phyloP scores from a whole-genome alignment of 1,284 basidiomycete species.

The Xerocomus cyaneibrunnescens region DNA sequence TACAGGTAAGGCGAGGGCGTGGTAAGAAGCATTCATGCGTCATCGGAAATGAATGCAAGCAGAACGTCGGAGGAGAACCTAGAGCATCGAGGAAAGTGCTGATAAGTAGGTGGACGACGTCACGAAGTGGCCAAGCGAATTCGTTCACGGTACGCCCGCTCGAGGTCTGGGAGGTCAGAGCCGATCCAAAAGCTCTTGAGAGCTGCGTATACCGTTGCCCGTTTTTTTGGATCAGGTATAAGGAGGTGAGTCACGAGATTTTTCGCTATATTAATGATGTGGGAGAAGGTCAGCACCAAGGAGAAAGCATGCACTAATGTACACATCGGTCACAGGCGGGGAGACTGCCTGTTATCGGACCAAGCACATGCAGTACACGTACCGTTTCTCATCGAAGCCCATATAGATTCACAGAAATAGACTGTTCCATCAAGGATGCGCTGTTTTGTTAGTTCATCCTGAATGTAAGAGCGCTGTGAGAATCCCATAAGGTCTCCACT shows the following conservation, averaged over 20 bases:
- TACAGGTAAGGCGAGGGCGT: neutral
- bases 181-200: constrained; percentile 63
- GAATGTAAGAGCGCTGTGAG: constrained; percentile 49
- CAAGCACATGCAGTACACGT: constrained; percentile 24
- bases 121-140: constrained; percentile 36
- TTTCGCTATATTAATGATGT: constrained; percentile 44
- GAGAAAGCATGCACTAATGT: neutral
- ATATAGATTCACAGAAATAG: constrained; percentile 52
- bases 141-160: constrained; percentile 56
- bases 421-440: constrained; percentile 64
- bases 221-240: constrained; percentile 50
- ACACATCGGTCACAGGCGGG: neutral
- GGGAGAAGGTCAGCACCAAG: constrained; percentile 6
- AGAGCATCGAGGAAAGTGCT: neutral
- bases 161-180: constrained; percentile 57
- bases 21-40: neutral
- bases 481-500: constrained; percentile 33
- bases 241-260: constrained; percentile 57
- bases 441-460: constrained; percentile 61
- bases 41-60: constrained; percentile 4
- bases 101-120: neutral
- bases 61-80: neutral
- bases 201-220: constrained; percentile 61
- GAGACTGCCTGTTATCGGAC: neutral
- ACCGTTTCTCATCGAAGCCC: constrained; percentile 62